Conservation (phyloP, 768 basidiomycete genomes). For the Pulveroboletus sp. region DNA sequence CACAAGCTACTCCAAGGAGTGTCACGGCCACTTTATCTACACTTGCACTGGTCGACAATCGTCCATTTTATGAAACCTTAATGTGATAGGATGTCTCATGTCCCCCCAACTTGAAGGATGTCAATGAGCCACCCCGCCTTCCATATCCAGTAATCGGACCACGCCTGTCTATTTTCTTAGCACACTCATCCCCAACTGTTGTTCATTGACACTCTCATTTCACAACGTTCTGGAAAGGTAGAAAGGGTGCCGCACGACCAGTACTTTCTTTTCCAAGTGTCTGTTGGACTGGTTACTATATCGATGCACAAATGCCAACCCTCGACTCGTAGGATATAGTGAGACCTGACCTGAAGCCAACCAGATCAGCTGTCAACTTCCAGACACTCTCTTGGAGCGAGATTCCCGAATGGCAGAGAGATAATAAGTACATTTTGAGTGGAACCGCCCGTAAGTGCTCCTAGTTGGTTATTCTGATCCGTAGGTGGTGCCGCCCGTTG, state of each 20-base stretch:
- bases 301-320: constrained; percentile 14
- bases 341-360: neutral
- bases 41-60: no score
- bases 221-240: constrained; percentile 1
- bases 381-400: constrained; percentile 50
- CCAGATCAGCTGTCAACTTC: neutral
- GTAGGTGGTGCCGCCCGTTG: constrained; percentile 3
- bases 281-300: constrained; percentile 3
- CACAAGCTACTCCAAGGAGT: no score
- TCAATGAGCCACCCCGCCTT: constrained; percentile 9
- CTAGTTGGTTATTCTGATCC: neutral
- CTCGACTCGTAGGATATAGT: constrained; percentile 7
- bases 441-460: constrained; percentile 59
- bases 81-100: no score
- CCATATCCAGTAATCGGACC: neutral
- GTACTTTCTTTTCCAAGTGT: neutral
- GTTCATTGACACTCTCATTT: constrained; percentile 1
- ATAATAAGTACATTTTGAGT: constrained; percentile 67
- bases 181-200: no score
- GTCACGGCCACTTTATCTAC: no score
- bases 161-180: neutral
- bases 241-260: neutral
- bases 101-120: no score
- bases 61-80: no score
- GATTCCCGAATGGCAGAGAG: constrained; percentile 64